Evolutionary conservation across 2,329 filamentous ascomycete genomes (phyloP).

Genomic region (Colletotrichum horii): DNA sequence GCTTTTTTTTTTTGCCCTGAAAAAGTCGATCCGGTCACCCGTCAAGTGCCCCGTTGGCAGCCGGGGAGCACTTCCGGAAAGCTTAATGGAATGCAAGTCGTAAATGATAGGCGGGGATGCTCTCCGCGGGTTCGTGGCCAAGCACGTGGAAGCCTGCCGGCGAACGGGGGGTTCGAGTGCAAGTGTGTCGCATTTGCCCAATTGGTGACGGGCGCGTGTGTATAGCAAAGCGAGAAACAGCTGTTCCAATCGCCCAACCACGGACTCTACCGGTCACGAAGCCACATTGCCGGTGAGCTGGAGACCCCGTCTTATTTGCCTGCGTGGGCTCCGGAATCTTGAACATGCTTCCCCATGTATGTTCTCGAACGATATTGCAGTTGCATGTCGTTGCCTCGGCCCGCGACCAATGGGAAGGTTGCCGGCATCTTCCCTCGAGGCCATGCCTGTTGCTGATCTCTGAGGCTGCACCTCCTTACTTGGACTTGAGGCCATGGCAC

Average conservation of each 20-base stretch:
- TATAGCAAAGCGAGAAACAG: not conserved
- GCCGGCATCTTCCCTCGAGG: not conserved
- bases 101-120: not conserved
- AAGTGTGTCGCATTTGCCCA: not conserved
- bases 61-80: not conserved
- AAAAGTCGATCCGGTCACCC: not conserved
- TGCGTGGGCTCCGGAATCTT: not conserved
- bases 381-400: not conserved
- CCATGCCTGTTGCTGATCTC: not conserved
- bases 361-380: not conserved
- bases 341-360: not conserved
- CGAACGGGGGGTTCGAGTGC: not conserved
- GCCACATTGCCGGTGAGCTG: not conserved
- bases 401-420: not conserved
- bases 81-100: not conserved
- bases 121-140: not conserved
- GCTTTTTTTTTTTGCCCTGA: not conserved
- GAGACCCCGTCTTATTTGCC: not conserved
- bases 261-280: not conserved
- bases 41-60: not conserved
- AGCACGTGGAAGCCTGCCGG: not conserved
- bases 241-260: not conserved
- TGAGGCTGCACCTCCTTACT: not conserved
- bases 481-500: not conserved
- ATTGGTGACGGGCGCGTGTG: not conserved